Evolutionary conservation across 1,284 basidiomycete species (phyloP).

Genomic region (Leucoagaricus sp.): DNA sequence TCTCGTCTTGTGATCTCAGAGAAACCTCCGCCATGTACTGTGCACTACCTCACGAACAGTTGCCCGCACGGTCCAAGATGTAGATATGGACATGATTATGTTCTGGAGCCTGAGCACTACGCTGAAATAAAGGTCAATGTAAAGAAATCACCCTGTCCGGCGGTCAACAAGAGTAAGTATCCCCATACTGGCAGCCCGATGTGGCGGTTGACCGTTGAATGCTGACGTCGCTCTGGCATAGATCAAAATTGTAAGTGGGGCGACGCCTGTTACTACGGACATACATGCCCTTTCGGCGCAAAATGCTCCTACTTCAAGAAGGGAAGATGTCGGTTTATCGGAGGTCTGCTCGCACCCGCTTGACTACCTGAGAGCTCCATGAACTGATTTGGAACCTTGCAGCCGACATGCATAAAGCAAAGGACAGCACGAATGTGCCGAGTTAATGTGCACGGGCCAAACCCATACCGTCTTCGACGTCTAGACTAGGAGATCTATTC

Average conservation of each 20-base stretch:
- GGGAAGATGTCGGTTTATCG: slow-evolving; percentile 59
- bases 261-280: slow-evolving; percentile 62
- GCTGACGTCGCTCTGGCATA: slow-evolving; percentile 23
- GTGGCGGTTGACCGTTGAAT: background rate
- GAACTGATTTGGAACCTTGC: slow-evolving; percentile 21
- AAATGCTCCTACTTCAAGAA: slow-evolving; percentile 55
- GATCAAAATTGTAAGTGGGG: slow-evolving; percentile 57
- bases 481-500: background rate
- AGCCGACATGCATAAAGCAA: slow-evolving; percentile 48
- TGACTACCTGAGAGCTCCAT: slow-evolving; percentile 15
- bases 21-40: slow-evolving; percentile 61
- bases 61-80: slow-evolving; percentile 58
- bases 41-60: slow-evolving; percentile 54
- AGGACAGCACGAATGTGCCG: slow-evolving; percentile 11
- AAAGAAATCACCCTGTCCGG: slow-evolving; percentile 59
- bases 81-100: slow-evolving; percentile 59
- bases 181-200: background rate
- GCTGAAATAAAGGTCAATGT: slow-evolving; percentile 52
- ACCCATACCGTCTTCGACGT: background rate
- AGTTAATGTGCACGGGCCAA: background rate
- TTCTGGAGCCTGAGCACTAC: slow-evolving; percentile 51
- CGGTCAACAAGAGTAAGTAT: slow-evolving; percentile 47
- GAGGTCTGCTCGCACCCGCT: slow-evolving; percentile 39
- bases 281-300: slow-evolving; percentile 49
- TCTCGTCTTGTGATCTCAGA: slow-evolving; percentile 36